Percentiles rank a stretch among this genome's conserved stretches.
phyloP scores from a whole-genome alignment of 1,284 basidiomycete species.

The Ganoderma boninense region DNA sequence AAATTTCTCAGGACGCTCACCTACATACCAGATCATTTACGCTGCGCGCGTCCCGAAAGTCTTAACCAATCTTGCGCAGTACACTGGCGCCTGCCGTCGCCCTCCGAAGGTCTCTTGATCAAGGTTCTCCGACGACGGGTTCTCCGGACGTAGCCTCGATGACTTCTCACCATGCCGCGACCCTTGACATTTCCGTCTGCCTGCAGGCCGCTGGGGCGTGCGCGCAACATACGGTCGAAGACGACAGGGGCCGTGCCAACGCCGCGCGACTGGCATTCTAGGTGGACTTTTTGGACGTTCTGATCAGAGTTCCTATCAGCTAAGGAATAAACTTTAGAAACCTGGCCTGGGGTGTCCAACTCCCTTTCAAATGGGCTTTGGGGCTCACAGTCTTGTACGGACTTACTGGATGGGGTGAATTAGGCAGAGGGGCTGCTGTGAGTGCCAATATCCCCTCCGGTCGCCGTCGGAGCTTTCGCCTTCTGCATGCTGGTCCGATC shows the following conservation, averaged over 20 bases:
- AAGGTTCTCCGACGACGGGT: slow-evolving; percentile 22
- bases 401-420: not conserved
- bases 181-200: slow-evolving; percentile 19
- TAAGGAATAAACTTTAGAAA: slow-evolving; percentile 20
- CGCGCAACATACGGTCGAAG: not conserved
- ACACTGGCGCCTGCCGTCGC: slow-evolving; percentile 14
- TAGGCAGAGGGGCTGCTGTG: not conserved
- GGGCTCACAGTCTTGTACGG: slow-evolving; percentile 2
- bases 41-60: slow-evolving; percentile 12
- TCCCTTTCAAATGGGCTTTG: slow-evolving; percentile 10
- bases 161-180: slow-evolving; percentile 22
- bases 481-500: not conserved
- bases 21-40: slow-evolving; percentile 5
- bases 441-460: not conserved
- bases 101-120: slow-evolving; percentile 15
- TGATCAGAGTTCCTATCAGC: slow-evolving; percentile 23
- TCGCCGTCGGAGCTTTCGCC: not conserved
- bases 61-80: slow-evolving; percentile 17
- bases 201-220: not conserved
- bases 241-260: not conserved
- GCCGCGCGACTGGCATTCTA: slow-evolving; percentile 11
- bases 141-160: slow-evolving; percentile 8
- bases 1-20: slow-evolving; percentile 18
- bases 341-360: slow-evolving; percentile 22
- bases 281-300: slow-evolving; percentile 15